Percentiles rank a stretch among this genome's conserved stretches.
Conservation (phyloP, 2,329 filamentous ascomycete genomes). For the Drechslerella coelobrocha region DNA sequence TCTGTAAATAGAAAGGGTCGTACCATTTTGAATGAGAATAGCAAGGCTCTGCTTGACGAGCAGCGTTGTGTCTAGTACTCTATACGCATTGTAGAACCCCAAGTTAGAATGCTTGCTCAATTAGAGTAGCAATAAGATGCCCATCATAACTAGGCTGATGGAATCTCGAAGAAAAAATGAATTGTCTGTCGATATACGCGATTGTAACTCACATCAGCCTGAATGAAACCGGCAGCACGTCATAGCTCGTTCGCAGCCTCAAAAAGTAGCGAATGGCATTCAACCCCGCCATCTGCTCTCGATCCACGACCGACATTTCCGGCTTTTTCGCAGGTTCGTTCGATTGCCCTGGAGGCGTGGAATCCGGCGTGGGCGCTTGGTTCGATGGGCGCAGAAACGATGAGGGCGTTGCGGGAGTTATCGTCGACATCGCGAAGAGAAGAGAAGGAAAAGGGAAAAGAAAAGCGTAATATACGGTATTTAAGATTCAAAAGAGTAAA, state of each 20-base stretch:
- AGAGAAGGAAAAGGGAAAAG: conserved; percentile 3
- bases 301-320: conserved; percentile 28
- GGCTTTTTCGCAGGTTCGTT: conserved; percentile 5
- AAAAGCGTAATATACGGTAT: conserved; percentile 4
- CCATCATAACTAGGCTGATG: background rate
- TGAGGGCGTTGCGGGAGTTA: conserved; percentile 51
- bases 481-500: background rate
- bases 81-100: background rate
- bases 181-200: too few relatives aligned
- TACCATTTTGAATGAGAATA: conserved; percentile 95
- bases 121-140: too few relatives aligned
- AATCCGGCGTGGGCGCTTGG: conserved; percentile 21
- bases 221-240: conserved; percentile 94
- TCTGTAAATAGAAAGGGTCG: conserved; percentile 49
- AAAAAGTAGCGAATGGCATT: conserved; percentile 93
- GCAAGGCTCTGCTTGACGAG: conserved; percentile 96
- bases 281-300: conserved; percentile 57
- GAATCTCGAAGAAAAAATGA: background rate
- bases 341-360: conserved; percentile 30
- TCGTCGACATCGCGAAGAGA: conserved; percentile 31
- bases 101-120: too few relatives aligned
- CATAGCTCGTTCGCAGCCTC: conserved; percentile 94
- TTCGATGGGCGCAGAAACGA: conserved; percentile 46
- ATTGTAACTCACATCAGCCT: conserved; percentile 74
- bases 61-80: conserved; percentile 87